Base-by-base conservation (phyloP, 108 stramenopile genomes). In the Fragilaria crotonensis region DNA sequence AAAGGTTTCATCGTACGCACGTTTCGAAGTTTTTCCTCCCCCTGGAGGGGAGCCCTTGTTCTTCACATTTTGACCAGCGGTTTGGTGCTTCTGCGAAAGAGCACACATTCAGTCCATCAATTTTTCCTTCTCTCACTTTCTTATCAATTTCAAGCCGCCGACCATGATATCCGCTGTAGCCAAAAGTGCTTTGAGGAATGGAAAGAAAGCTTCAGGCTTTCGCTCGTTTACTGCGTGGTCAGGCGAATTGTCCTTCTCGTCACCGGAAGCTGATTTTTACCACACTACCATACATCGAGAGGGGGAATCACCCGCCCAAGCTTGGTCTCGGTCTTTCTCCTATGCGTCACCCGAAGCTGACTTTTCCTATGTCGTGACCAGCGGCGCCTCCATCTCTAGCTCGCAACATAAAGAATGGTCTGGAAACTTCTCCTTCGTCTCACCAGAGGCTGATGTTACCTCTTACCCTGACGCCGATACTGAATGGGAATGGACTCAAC, bases 201-300 rank as follows among this genome's bases (percentile, higher is more conserved):
- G n/a, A n/a, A n/a, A n/a, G n/a, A n/a, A n/a, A n/a, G n/a, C n/a
- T n/a, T n/a, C n/a, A n/a, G n/a, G n/a, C n/a, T n/a, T n/a, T n/a
- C n/a, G n/a, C n/a, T n/a, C n/a, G n/a, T n/a, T n/a, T n/a, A n/a
- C 17, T 50, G 26, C 23, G 27, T 52, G 51, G 51, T 52, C 51
- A 26, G 21, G 27, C n/a, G 5, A 5, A 25, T 33, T 66, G 7
- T 66, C 66, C 17, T 66, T 66, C 36, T 28, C 59, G 1, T 60
- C 67, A n/a, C 52, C 67, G 32, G 59, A 60, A n/a, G 33, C 67
- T 53, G 67, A 68, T 31, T 66, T 66, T 50, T 20, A 30, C 0
- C 27, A 26, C 18, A 25, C 14, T 18, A 1, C 44, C 1, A 9
- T 25, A 57, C 1, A 5, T n/a, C 5, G 14, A 11, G 30, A 23